A percentile compares a stretch with the other conserved stretches of the same genome.
These are phyloP conservation scores for Trypanosoma rangeli DNA, from an alignment of 208 protist species.

Conservation along the genomic window DNA sequence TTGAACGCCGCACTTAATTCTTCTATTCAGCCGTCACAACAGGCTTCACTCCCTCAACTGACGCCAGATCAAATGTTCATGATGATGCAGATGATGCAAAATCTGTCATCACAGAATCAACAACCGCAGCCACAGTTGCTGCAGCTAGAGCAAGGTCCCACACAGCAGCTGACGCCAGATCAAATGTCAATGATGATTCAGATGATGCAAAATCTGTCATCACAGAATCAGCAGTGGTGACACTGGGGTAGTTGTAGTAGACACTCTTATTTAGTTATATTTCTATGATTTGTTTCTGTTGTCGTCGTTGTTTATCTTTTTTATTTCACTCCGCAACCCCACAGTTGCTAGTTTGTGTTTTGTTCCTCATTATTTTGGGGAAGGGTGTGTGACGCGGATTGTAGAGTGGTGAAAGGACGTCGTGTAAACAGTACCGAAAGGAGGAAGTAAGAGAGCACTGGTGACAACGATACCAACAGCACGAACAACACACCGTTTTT, in stretches of 20 bases:
- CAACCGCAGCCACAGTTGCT: conserved; percentile 8
- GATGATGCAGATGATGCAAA: conserved; percentile 45
- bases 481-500: too few species aligned
- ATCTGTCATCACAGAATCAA: conserved; percentile 20
- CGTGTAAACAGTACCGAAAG: too few species aligned
- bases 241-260: background rate
- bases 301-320: conserved; percentile 1
- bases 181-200: conserved; percentile 35
- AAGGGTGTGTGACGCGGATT: too few species aligned
- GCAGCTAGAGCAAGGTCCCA: background rate
- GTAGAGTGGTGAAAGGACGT: too few species aligned
- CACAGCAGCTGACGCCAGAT: background rate
- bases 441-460: too few species aligned
- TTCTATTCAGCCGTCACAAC: background rate
- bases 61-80: conserved; percentile 16
- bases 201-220: conserved; percentile 35
- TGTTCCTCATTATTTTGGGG: too few species aligned
- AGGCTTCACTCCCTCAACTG: background rate
- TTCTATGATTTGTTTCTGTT: background rate
- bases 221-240: background rate
- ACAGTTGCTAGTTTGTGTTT: too few species aligned
- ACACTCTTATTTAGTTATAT: background rate
- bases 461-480: too few species aligned
- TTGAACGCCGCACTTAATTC: conserved; percentile 13
- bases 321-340: background rate